Percentiles rank a stretch among this genome's conserved stretches.
phyloP scores from a whole-genome alignment of 345 rosid genomes.

The Populus davidiana region DNA sequence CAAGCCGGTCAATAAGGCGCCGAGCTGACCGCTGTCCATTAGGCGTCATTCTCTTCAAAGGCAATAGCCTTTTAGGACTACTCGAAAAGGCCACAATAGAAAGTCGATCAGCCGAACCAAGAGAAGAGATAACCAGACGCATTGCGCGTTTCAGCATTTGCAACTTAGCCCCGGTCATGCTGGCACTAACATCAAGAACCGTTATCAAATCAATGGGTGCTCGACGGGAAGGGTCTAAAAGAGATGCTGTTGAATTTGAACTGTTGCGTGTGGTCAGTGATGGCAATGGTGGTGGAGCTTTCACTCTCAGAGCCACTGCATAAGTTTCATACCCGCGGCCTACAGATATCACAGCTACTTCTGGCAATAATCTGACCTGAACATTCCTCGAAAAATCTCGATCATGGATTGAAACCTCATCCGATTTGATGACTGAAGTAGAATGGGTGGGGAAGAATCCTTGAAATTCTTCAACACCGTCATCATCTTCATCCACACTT shows the following conservation, averaged over 20 bases:
- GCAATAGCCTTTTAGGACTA: conserved; percentile 19
- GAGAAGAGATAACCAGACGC: conserved; percentile 28
- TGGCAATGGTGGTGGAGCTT: conserved; percentile 33
- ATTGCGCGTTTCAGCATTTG: conserved; percentile 35
- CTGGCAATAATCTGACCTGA: conserved; percentile 25
- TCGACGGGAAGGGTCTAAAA: conserved; percentile 33
- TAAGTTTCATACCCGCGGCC: conserved; percentile 29
- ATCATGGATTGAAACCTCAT: conserved; percentile 30
- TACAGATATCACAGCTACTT: conserved; percentile 21
- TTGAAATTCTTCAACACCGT: conserved; percentile 55
- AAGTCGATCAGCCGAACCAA: conserved; percentile 32
- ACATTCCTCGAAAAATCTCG: conserved; percentile 42
- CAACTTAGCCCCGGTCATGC: conserved; percentile 29
- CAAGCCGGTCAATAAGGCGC: conserved; percentile 65
- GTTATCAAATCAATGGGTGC: conserved; percentile 34
- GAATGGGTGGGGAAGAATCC: conserved; percentile 69
- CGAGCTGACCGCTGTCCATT: conserved; percentile 35
- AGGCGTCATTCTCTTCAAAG: conserved; percentile 28
- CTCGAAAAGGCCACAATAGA: conserved; percentile 27
- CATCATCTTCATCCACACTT: conserved; percentile 18
- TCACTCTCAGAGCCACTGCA: conserved; percentile 25
- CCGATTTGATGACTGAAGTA: conserved; percentile 39
- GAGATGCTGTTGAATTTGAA: conserved; percentile 16
- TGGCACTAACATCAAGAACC: conserved; percentile 29
- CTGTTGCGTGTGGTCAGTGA: not conserved